These are phyloP conservation scores for Acidiella bohemica DNA, from an alignment of 495 filamentous ascomycete genomes.

Conservation along the genomic window DNA sequence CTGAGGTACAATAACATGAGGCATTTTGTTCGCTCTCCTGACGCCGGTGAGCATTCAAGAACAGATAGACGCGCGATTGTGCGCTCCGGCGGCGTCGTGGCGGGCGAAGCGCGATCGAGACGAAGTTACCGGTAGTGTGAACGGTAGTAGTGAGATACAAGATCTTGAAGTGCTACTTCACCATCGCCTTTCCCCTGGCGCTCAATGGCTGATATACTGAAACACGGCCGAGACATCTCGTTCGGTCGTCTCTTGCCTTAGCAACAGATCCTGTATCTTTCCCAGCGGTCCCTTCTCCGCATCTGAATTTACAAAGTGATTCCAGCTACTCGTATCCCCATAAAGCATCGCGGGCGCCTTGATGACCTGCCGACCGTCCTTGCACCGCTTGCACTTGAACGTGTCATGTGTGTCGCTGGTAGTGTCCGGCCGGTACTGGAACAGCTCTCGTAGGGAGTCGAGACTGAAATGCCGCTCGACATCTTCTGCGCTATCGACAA, in stretches of 20 bases:
- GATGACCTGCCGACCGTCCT: conserved; percentile 66
- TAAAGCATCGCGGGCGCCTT: conserved; percentile 92
- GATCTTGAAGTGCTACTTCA: too few relatives aligned
- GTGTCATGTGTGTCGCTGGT: conserved; percentile 93
- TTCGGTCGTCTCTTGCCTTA: conserved; percentile 73
- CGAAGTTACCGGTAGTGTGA: too few relatives aligned
- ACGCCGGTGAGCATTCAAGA: too few relatives aligned
- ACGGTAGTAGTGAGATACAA: too few relatives aligned
- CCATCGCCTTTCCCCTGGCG: too few relatives aligned
- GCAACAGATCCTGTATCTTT: conserved; percentile 78
- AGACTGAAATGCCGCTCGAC: conserved; percentile 93
- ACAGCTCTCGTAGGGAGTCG: conserved; percentile 78
- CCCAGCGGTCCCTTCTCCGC: conserved; percentile 52
- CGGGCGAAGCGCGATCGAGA: too few relatives aligned
- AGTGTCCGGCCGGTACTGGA: conserved; percentile 76
- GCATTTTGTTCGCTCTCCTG: too few relatives aligned
- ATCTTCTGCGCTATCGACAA: conserved; percentile 94
- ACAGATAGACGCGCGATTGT: too few relatives aligned
- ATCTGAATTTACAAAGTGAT: conserved; percentile 83
- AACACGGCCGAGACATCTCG: conserved; percentile 84
- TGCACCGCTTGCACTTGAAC: conserved; percentile 96
- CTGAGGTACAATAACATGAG: too few relatives aligned
- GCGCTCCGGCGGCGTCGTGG: too few relatives aligned
- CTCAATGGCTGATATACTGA: conserved; percentile 90
- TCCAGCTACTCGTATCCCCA: conserved; percentile 97